Conservation (phyloP, 2,329 filamentous ascomycete genomes). For the Neoscytalidium dimidiatum region DNA sequence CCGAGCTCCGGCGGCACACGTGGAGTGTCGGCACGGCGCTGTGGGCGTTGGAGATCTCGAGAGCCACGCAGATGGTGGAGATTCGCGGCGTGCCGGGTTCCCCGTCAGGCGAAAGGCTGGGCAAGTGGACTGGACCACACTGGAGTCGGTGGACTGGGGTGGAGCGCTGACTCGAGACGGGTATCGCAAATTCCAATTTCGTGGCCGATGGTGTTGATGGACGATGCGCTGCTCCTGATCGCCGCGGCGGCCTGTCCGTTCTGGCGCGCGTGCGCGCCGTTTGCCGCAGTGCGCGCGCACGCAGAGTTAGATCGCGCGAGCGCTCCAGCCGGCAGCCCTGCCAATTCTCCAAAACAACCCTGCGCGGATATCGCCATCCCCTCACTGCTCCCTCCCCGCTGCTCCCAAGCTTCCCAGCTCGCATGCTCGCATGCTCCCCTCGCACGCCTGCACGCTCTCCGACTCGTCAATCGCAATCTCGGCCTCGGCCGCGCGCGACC, state of each 20-base stretch:
- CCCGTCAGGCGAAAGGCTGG: neutral
- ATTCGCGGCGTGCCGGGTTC: neutral
- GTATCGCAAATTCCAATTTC: conserved; percentile 10
- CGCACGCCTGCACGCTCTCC: neutral
- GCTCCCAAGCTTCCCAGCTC: too few species aligned
- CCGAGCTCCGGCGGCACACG: neutral
- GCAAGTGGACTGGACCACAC: neutral
- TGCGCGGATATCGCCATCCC: conserved; percentile 11
- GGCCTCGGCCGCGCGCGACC: conserved; percentile 6
- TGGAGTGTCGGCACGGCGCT: neutral
- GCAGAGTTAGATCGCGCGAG: conserved; percentile 12
- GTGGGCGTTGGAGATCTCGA: neutral
- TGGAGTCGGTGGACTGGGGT: neutral
- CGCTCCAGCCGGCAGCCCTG: neutral
- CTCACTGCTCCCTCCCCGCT: neutral
- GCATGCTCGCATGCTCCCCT: too few species aligned
- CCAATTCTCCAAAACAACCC: conserved; percentile 7
- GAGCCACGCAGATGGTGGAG: neutral
- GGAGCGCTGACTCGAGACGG: conserved; percentile 10
- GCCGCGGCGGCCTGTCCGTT: neutral
- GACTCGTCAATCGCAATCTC: conserved; percentile 16
- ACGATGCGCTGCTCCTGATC: conserved; percentile 13
- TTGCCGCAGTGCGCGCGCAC: neutral
- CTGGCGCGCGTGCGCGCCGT: neutral
- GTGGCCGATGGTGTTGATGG: conserved; percentile 2